Evolutionary conservation across 805 yeast species (phyloP).

Genomic region (Cyberlindnera americana): DNA sequence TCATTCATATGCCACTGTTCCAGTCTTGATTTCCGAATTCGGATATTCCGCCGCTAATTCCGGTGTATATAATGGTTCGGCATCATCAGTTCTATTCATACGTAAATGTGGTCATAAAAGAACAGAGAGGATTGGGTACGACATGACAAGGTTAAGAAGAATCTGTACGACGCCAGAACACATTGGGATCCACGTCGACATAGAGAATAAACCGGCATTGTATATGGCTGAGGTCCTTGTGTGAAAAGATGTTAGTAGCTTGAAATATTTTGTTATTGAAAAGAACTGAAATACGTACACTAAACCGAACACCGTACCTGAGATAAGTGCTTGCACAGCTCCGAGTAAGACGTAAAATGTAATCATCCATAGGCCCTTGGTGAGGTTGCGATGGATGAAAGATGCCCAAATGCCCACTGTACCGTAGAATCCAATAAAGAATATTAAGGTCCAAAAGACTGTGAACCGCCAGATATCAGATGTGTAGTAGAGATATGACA

Average conservation of each 20-base stretch:
- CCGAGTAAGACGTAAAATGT: conserved; percentile 51
- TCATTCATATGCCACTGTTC: too few species aligned
- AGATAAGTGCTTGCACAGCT: conserved; percentile 57
- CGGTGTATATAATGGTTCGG: not conserved
- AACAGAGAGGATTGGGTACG: conserved; percentile 56
- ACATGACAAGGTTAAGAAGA: conserved; percentile 60
- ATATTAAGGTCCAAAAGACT: conserved; percentile 72
- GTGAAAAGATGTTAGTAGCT: not conserved
- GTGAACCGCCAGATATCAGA: conserved; percentile 82
- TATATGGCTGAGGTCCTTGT: conserved; percentile 56
- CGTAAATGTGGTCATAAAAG: conserved; percentile 31
- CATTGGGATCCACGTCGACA: conserved; percentile 96
- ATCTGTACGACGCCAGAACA: conserved; percentile 71
- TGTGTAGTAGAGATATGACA: conserved; percentile 62
- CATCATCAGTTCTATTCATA: too few species aligned
- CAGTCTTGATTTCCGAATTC: conserved; percentile 9
- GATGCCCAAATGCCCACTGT: conserved; percentile 64
- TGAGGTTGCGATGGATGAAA: conserved; percentile 41
- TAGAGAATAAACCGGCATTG: conserved; percentile 72
- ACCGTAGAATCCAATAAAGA: conserved; percentile 58
- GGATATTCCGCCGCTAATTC: conserved; percentile 2
- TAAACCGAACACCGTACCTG: conserved; percentile 78
- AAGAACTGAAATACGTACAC: conserved; percentile 32
- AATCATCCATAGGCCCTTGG: conserved; percentile 40
- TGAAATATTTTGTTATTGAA: too few species aligned